phyloP scores from a whole-genome alignment of 306 rosid genomes.

The Casuarina cunninghamiana region DNA sequence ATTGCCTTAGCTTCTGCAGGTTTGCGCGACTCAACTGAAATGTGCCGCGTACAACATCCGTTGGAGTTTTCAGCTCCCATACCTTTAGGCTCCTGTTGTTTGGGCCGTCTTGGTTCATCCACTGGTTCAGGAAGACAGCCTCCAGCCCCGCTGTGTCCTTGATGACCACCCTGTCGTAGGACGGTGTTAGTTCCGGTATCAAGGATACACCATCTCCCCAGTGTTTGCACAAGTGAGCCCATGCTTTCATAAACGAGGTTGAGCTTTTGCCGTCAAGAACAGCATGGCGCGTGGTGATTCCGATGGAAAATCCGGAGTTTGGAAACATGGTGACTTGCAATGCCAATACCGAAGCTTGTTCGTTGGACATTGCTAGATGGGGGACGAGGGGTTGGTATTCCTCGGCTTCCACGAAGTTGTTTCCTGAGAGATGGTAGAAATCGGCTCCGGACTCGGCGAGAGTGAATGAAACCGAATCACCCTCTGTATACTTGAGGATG shows the following conservation, averaged over 20 bases:
- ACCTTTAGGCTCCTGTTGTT: conserved; percentile 26
- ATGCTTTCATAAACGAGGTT: conserved; percentile 48
- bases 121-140: background rate
- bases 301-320: conserved; percentile 45
- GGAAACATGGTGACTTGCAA: conserved; percentile 55
- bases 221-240: conserved; percentile 41
- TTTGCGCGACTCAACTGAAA: conserved; percentile 33
- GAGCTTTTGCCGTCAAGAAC: conserved; percentile 52
- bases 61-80: conserved; percentile 16
- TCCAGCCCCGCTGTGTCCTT: conserved; percentile 30
- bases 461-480: conserved; percentile 27
- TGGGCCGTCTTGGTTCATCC: conserved; percentile 19
- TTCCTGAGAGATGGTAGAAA: conserved; percentile 24
- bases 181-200: conserved; percentile 37
- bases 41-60: conserved; percentile 33
- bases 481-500: conserved; percentile 19
- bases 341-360: conserved; percentile 33
- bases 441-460: conserved; percentile 35
- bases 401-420: background rate
- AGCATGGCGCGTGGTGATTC: conserved; percentile 45
- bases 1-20: conserved; percentile 25
- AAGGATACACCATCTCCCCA: background rate
- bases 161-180: conserved; percentile 36
- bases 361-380: conserved; percentile 26
- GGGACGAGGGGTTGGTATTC: conserved; percentile 26